Base-by-base conservation (phyloP, 805 yeast species). In the Candida incommunis region DNA sequence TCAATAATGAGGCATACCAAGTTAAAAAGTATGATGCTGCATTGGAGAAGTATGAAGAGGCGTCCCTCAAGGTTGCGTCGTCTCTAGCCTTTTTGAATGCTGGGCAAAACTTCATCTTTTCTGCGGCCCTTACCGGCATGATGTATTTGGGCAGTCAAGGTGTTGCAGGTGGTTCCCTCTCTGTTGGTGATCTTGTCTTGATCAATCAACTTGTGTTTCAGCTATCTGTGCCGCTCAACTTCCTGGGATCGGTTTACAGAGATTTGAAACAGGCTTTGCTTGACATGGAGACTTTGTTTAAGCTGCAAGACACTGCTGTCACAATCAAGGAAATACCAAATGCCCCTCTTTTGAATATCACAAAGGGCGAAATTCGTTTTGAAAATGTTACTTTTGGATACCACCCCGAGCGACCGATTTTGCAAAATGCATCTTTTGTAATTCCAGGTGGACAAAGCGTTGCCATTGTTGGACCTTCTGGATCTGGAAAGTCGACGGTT, bases 141-240 rank as follows among this genome's bases (percentile, higher is more conserved):
- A 92, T 92, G 98, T 92, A 84, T 61, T 80, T 92, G 94, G 96
- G 96, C 15, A 85, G 95, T 55, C 76, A 78, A 45, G 97, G 97
- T 23, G 92, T 92, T n/a, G 78, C 86, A 13, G 63, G 74, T 2
- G 95, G 95, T 0, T 62, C 75, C 0, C 67, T 92, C 45, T 81
- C 94, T 0, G 96, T 92, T 20, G 98, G 98, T 53, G 98, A 92
- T 60, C 69, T 92, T 57, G 97, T 92, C 20, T 69, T 92, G 48
- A 90, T 92, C 51, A 92, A 92, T 63, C 98, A 92, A 65, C 72
- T 92, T 46, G 97, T 92, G 15, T 92, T 92, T 70, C 98, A 92
- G 67, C 71, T 92, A 40, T 82, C 94, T 31, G 95, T 92, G 13
- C 98, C 98, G 2, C 69, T 92, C 48, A 92, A 90, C 62, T 92